phyloP scores from a whole-genome alignment of 2,329 filamentous ascomycete genomes.

The Paracoccidioides brasiliensis region DNA sequence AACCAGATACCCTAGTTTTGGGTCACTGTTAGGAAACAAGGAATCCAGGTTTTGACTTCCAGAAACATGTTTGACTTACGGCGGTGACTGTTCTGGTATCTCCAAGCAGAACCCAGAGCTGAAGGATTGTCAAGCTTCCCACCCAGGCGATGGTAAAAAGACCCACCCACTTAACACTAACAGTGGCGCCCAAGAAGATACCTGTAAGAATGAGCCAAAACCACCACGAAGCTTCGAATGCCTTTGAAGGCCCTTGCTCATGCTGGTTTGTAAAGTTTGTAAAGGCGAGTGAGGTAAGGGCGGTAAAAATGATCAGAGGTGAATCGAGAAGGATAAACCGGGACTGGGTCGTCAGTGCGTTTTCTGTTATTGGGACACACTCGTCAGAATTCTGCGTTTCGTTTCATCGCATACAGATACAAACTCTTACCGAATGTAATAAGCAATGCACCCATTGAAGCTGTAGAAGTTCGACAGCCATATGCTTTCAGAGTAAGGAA shows the following conservation, averaged over 20 bases:
- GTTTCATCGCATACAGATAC: background rate
- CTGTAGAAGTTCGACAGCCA: constrained; percentile 77
- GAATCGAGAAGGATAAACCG: constrained; percentile 93
- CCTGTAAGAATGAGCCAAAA: constrained; percentile 89
- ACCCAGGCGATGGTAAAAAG: constrained; percentile 99
- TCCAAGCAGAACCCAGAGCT: constrained; percentile 89
- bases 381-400: constrained; percentile 3
- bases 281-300: constrained; percentile 80
- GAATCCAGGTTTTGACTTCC: constrained; percentile 51
- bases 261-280: constrained; percentile 93
- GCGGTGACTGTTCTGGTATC: constrained; percentile 76
- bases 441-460: constrained; percentile 67
- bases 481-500: constrained; percentile 86
- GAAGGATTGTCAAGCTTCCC: constrained; percentile 73
- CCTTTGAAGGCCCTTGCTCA: constrained; percentile 76
- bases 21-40: constrained; percentile 14
- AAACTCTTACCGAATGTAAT: constrained; percentile 70
- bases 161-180: constrained; percentile 97
- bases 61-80: constrained; percentile 59
- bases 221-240: constrained; percentile 89
- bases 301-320: constrained; percentile 83
- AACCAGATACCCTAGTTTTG: constrained; percentile 55
- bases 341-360: constrained; percentile 87
- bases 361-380: constrained; percentile 48
- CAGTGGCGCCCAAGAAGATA: constrained; percentile 73